Base-by-base conservation (phyloP, 2,329 filamentous ascomycete genomes). In the Epichloe uncinata region DNA sequence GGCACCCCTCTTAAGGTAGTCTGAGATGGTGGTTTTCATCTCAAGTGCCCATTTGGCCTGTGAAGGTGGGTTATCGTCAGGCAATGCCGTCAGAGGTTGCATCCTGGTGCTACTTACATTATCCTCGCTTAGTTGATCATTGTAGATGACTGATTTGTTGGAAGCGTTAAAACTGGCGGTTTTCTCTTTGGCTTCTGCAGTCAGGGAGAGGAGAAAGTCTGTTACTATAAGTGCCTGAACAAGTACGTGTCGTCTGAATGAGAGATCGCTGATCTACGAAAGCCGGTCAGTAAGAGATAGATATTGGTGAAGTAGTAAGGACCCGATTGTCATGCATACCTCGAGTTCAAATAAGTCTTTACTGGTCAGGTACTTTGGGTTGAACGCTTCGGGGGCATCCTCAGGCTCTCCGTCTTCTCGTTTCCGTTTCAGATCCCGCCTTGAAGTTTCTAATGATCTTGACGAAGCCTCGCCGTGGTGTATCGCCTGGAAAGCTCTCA, bases 341-440 rank as follows among this genome's bases (percentile, higher is more conserved):
- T 98, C 93, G 43, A 98, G 78, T 60, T 94, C 88, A 66, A 99
- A 99, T 1, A 99, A 73, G 63, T 98, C 94, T 56, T 85, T 79
- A 65, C 90, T 97, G n/a, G 93, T 99, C 16, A 99, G 77, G 63
- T 98, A 99, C 63, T 97, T 98, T 1, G 94, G 91, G 60, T 98
- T 98, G 69, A 95, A 97, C 22, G 63, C 57, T 48, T 64, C 66
- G 1, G 59, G 55, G 15, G 55, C 54, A 49, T 79, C 77, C 7
- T 79, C 78, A 47, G 79, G 74, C 30, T 69, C 68, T 41, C 74
- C 74, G 18, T 56, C 56, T 11, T 77, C 73, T 42, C 77, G 73
- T 64, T 90, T 94, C 50, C 87, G 79, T 67, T 90, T 95, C 48
- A 73, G 61, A 30, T 78, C 79, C 55, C 77, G 78, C 54, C 80